A percentile compares a stretch with the other conserved stretches of the same genome.
These are phyloP conservation scores for Saccharum spontaneum DNA, from an alignment of 176 grass and related monocot genomes.

Conservation along the genomic window DNA sequence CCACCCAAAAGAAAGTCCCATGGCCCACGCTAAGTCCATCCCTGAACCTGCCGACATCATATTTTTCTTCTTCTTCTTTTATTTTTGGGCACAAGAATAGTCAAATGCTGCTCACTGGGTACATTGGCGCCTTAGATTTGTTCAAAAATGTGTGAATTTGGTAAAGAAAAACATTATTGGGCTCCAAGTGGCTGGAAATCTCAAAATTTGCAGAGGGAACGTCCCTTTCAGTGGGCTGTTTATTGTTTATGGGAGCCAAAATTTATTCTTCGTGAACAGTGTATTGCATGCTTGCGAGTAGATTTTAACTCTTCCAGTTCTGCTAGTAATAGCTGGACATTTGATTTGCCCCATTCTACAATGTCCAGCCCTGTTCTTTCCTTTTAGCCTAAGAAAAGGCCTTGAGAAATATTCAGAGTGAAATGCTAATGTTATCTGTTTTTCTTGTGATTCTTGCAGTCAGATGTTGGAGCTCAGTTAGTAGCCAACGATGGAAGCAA, in stretches of 20 bases:
- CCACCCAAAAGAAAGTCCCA: background rate
- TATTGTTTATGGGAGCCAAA: constrained; percentile 5
- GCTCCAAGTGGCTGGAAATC: constrained; percentile 26
- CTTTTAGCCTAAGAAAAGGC: background rate
- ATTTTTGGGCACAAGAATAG: background rate
- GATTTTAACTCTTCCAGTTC: constrained; percentile 12
- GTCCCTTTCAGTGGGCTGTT: constrained; percentile 9
- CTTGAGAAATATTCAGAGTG: constrained; percentile 3
- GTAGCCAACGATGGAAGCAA: constrained; percentile 53
- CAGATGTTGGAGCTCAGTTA: constrained; percentile 43
- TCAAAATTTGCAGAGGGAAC: constrained; percentile 6
- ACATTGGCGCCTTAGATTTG: constrained; percentile 19
- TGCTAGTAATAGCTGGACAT: background rate
- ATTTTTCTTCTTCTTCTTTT: constrained; percentile 1
- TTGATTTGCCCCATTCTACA: constrained; percentile 19
- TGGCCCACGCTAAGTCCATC: constrained; percentile 6
- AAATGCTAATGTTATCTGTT: constrained; percentile 34
- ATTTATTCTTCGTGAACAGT: constrained; percentile 25
- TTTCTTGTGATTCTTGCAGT: constrained; percentile 28
- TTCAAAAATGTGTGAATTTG: background rate
- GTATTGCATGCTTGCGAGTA: constrained; percentile 4
- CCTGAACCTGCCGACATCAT: constrained; percentile 38
- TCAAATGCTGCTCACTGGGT: constrained; percentile 12
- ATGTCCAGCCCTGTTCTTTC: constrained; percentile 2
- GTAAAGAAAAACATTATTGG: background rate